phyloP scores from a whole-genome alignment of 169 alveolate species.

The Eimeria tenella region DNA sequence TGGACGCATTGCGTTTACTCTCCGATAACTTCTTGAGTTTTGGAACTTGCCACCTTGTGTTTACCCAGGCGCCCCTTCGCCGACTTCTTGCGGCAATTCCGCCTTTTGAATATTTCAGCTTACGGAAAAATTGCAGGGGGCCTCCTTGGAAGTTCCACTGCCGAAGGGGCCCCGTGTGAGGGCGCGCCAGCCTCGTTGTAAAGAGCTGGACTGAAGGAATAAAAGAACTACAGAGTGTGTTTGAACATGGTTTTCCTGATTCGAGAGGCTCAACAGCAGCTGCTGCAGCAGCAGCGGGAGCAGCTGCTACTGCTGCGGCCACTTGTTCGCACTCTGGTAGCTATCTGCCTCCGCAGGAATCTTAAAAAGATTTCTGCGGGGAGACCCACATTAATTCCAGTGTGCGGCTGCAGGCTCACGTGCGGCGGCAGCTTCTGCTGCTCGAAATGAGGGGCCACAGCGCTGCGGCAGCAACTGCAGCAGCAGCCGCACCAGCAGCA shows the following conservation, averaged over 20 bases:
- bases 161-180: too few relatives aligned
- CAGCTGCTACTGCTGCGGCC: not conserved
- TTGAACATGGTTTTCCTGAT: slow-evolving; percentile 40
- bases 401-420: slow-evolving; percentile 29
- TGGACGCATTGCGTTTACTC: too few relatives aligned
- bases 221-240: not conserved
- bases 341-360: not conserved
- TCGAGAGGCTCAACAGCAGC: slow-evolving; percentile 18
- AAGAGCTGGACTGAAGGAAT: not conserved
- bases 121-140: not conserved
- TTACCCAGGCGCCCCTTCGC: slow-evolving; percentile 89
- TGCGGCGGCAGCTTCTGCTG: slow-evolving; percentile 18
- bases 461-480: not conserved
- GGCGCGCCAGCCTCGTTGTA: not conserved
- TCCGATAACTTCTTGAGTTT: too few relatives aligned
- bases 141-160: too few relatives aligned
- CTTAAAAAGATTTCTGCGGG: not conserved
- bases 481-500: not conserved
- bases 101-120: slow-evolving; percentile 82
- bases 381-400: not conserved
- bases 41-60: too few relatives aligned
- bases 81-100: slow-evolving; percentile 89
- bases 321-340: not conserved
- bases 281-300: not conserved
- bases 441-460: slow-evolving; percentile 17